A percentile compares a stretch with the other conserved stretches of the same genome.
Evolutionary conservation across 371 early-diverging fungal genomes (phyloP).

Genomic region (Nosema muscidifuracis): DNA sequence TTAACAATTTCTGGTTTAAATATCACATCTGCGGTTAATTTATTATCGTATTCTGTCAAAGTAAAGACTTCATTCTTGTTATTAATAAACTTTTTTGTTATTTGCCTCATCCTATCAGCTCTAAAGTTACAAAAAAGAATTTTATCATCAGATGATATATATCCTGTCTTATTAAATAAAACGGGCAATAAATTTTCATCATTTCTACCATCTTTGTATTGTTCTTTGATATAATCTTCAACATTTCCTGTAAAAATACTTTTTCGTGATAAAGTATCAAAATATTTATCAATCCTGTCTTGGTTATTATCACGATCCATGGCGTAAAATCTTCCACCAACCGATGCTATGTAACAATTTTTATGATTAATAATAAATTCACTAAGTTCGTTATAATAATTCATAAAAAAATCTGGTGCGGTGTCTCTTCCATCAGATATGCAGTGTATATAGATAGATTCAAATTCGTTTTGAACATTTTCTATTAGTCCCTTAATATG

Average conservation of each 20-base stretch:
- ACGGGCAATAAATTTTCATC: constrained; percentile 61
- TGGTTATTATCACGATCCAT: constrained; percentile 99
- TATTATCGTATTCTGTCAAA: constrained; percentile 93
- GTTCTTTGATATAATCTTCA: constrained; percentile 11
- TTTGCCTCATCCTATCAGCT: constrained; percentile 95
- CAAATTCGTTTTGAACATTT: constrained; percentile 75
- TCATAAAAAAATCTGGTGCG: constrained; percentile 70
- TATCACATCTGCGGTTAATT: constrained; percentile 72
- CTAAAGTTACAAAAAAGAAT: constrained; percentile 87
- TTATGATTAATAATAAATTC: constrained; percentile 16
- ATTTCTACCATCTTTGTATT: constrained; percentile 22
- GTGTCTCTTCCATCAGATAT: constrained; percentile 98
- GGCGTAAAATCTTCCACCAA: constrained; percentile 93
- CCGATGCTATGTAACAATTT: constrained; percentile 79
- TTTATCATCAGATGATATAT: constrained; percentile 69
- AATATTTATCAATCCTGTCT: constrained; percentile 86
- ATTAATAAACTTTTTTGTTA: constrained; percentile 65
- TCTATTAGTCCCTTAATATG: constrained; percentile 71
- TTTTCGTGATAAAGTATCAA: constrained; percentile 72
- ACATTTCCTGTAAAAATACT: not conserved
- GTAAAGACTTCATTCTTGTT: constrained; percentile 64
- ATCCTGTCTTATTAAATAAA: constrained; percentile 64
- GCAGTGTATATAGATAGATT: constrained; percentile 82
- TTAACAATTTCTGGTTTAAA: constrained; percentile 88
- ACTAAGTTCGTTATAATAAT: constrained; percentile 63